phyloP scores from a whole-genome alignment of 768 basidiomycete species.

The Tricholoma furcatifolium region DNA sequence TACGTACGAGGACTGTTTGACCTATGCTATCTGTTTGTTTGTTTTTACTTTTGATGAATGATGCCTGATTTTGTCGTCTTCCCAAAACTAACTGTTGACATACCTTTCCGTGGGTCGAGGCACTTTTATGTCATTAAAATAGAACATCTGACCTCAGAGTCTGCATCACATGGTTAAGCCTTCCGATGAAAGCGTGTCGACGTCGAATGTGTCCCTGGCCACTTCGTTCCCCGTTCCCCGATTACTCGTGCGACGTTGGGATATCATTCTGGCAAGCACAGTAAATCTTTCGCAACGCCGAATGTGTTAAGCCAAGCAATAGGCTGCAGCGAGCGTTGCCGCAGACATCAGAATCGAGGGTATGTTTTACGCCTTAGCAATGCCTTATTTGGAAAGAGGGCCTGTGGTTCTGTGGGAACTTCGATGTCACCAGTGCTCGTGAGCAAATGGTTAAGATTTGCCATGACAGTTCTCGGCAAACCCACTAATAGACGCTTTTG shows the following conservation, averaged over 20 bases:
- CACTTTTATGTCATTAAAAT: conserved; percentile 11
- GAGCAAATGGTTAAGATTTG: not conserved
- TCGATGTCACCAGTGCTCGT: not conserved
- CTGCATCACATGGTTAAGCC: conserved; percentile 13
- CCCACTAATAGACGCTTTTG: not conserved
- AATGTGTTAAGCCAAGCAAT: no score
- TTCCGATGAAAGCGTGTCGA: conserved; percentile 16
- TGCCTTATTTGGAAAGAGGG: not conserved
- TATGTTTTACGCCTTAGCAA: no score
- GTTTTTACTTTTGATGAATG: no score
- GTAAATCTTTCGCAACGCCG: no score
- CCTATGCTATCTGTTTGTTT: no score
- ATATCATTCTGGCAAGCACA: not conserved
- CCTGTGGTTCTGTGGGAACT: not conserved
- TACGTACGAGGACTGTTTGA: no score
- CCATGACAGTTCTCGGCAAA: not conserved
- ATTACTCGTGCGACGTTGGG: not conserved
- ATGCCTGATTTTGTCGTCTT: no score
- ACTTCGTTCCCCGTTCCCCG: conserved; percentile 5
- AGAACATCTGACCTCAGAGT: conserved; percentile 6
- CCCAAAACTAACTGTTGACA: no score
- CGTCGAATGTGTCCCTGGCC: conserved; percentile 4
- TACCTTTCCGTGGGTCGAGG: not conserved
- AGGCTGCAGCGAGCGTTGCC: no score
- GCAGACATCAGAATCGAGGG: no score